phyloP scores from a whole-genome alignment of 2,329 filamentous ascomycete species.

The Colletotrichum gloeosporioides region DNA sequence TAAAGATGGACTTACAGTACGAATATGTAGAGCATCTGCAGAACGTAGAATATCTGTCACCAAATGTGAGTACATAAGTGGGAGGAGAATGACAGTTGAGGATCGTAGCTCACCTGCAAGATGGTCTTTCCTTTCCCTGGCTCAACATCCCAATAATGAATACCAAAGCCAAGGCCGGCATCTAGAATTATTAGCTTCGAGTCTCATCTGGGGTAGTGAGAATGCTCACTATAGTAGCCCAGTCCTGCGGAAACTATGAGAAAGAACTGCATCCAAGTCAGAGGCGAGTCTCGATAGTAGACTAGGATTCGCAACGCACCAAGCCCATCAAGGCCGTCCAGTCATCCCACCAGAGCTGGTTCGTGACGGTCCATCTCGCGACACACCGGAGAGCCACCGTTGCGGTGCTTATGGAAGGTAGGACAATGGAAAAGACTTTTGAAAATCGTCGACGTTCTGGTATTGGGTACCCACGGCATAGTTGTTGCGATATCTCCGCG shows the following conservation, averaged over 20 bases:
- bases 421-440: background rate
- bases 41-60: slow-evolving; percentile 21
- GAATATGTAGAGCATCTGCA: slow-evolving; percentile 28
- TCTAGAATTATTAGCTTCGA: background rate
- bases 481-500: background rate
- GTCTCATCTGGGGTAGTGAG: background rate
- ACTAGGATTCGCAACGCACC: background rate
- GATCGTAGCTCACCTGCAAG: background rate
- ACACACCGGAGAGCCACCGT: slow-evolving; percentile 4
- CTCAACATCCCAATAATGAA: slow-evolving; percentile 27
- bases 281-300: accelerated
- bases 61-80: background rate
- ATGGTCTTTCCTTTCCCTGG: slow-evolving; percentile 9
- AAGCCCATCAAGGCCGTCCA: slow-evolving; percentile 6
- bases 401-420: background rate
- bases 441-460: background rate
- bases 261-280: background rate
- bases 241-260: background rate
- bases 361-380: background rate
- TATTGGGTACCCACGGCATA: slow-evolving; percentile 2
- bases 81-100: accelerated
- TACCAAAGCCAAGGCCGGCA: slow-evolving; percentile 22
- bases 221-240: background rate
- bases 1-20: slow-evolving; percentile 1
- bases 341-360: slow-evolving; percentile 19